Base-by-base conservation (phyloP, 331 rosid genomes). In the Quercus phellos region DNA sequence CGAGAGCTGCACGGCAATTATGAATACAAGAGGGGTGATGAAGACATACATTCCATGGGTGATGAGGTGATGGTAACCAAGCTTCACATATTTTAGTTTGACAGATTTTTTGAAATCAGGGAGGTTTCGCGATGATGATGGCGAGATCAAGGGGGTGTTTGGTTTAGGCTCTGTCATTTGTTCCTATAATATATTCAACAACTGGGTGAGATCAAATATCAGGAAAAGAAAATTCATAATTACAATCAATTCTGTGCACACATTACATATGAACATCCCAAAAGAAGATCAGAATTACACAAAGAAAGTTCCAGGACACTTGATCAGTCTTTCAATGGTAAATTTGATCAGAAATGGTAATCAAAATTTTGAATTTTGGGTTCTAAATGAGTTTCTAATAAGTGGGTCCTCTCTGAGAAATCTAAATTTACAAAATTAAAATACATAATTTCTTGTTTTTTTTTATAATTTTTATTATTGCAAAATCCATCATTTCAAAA, bases 61-160 rank as follows among this genome's bases (percentile, higher is more conserved):
- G 74, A 91, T 94, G 50, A 94, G 92, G 72, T 90, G 83, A 76
- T 92, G 98, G 86, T 94, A 94, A n/a, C 98, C 98, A 80, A 94
- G 98, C 81, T 90, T 94, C 9, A 94, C 97, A 77, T 94, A 92
- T 84, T 94, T 94, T 13, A 94, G 81, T 60, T 92, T 94, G 5
- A 94, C 55, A 9, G 98, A 92, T 5, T 92, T 92, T 73, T 92
- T 94, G 84, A 90, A 94, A 87, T 94, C 98, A 0, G 98, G 98
- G 27, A 94, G 91, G 75, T 77, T 91, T 34, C 96, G 73, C 0
- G 90, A 80, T 29, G 90, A 79, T 4, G 83, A 74, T 61, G 93
- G 72, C 46, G 88, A 84, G 78, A 82, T 78, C 82, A 83, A 89
- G 56, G 93, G 84, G 30, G 86, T 72, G 22, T 83, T 85, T 2